Evolutionary conservation across 164 flowering plant species (phyloP).

Genomic region (Berberis vulgaris): DNA sequence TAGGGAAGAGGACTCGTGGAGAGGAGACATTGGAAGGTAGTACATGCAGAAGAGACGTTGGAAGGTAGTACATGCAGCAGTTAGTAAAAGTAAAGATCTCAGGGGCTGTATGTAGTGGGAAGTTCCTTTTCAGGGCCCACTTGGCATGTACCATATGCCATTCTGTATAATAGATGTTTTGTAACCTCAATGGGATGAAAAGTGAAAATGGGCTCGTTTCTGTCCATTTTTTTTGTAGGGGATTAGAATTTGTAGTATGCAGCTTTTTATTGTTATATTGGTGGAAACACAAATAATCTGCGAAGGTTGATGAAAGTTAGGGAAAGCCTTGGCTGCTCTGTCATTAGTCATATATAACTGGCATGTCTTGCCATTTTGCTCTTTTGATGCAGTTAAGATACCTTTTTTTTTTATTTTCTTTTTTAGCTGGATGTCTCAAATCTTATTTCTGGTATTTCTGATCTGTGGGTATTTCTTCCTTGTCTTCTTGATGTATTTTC

Average conservation of each 20-base stretch:
- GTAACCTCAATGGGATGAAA: conserved; percentile 31
- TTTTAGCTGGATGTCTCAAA: too few species aligned
- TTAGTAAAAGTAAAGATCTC: neutral
- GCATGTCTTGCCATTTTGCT: too few species aligned
- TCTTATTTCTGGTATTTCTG: too few species aligned
- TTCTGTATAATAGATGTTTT: conserved; percentile 51
- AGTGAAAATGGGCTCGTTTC: conserved; percentile 14
- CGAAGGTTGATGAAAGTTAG: neutral
- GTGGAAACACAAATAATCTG: conserved; percentile 25
- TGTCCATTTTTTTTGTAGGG: conserved; percentile 17
- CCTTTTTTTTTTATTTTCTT: too few species aligned
- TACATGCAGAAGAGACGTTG: conserved; percentile 58
- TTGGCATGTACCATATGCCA: conserved; percentile 21
- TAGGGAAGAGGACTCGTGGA: conserved; percentile 54
- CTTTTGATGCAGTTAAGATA: too few species aligned
- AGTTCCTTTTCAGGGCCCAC: neutral
- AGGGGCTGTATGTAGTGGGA: neutral
- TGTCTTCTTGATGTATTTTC: too few species aligned
- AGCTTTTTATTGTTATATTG: conserved; percentile 37
- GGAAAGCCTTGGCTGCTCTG: neutral
- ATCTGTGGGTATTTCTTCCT: too few species aligned
- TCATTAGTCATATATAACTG: too few species aligned
- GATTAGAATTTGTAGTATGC: conserved; percentile 30
- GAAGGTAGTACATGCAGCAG: conserved; percentile 28
- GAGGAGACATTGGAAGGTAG: conserved; percentile 54